Evolutionary conservation across 2,329 filamentous ascomycete species (phyloP).

Genomic region (Botrytis elliptica): DNA sequence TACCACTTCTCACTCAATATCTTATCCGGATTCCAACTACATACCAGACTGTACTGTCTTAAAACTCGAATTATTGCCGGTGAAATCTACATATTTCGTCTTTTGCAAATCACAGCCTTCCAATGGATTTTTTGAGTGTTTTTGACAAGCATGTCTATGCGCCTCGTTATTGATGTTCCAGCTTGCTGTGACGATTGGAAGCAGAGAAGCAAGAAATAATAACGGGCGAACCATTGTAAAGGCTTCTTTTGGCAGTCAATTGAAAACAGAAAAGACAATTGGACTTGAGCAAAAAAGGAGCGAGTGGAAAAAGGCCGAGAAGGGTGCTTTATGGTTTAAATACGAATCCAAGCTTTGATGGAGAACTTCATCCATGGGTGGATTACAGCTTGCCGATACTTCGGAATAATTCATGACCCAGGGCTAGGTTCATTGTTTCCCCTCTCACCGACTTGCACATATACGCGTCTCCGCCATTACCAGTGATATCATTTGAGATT

Average conservation of each 20-base stretch:
- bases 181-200: constrained; percentile 20
- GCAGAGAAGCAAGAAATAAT: constrained; percentile 15
- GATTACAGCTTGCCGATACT: background rate
- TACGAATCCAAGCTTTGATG: background rate
- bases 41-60: constrained; percentile 35
- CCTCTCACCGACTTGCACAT: background rate
- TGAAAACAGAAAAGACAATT: background rate
- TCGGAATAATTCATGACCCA: constrained; percentile 11
- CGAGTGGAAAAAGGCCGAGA: background rate
- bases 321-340: background rate
- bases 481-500: background rate
- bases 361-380: background rate
- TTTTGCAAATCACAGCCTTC: constrained; percentile 31
- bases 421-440: background rate
- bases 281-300: too few relatives aligned
- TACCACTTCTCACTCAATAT: background rate
- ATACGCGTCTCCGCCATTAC: background rate
- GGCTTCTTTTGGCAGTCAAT: background rate
- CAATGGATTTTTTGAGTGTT: constrained; percentile 27
- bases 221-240: constrained; percentile 10
- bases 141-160: constrained; percentile 31
- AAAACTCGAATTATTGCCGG: constrained; percentile 25
- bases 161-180: constrained; percentile 33
- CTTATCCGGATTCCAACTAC: background rate
- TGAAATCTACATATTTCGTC: constrained; percentile 30